phyloP scores from a whole-genome alignment of 1,139 yeast species.

The Taphrina confusa region DNA sequence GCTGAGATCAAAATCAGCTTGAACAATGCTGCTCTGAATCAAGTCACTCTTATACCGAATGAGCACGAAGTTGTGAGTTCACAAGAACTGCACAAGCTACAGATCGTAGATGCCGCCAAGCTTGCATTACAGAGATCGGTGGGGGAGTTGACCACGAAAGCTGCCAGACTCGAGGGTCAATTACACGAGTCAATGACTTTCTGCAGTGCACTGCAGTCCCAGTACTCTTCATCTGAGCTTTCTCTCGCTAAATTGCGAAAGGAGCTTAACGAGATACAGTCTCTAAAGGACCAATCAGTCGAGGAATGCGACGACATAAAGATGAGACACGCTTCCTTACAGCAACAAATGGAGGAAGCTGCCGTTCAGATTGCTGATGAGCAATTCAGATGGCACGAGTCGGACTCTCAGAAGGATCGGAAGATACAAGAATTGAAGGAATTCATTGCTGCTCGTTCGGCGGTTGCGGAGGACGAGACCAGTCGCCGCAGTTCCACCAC shows the following conservation, averaged over 20 bases:
- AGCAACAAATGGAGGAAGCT: conserved; percentile 24
- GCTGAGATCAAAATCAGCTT: neutral
- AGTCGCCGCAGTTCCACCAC: conserved; percentile 14
- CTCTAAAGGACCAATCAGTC: neutral
- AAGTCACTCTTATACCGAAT: neutral
- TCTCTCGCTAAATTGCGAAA: conserved; percentile 1
- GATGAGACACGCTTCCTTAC: conserved; percentile 1
- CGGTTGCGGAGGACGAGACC: neutral
- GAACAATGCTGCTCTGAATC: neutral
- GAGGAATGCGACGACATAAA: neutral
- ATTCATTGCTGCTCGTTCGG: neutral
- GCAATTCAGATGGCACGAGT: conserved; percentile 27
- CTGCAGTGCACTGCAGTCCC: conserved; percentile 18
- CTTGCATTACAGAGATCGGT: conserved; percentile 10
- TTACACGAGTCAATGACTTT: conserved; percentile 17
- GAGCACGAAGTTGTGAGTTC: neutral
- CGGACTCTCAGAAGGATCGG: conserved; percentile 2
- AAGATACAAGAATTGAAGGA: neutral
- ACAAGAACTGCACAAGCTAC: neutral
- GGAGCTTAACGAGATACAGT: conserved; percentile 2
- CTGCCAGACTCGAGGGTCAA: conserved; percentile 25
- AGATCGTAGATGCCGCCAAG: conserved; percentile 24
- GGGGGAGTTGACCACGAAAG: conserved; percentile 26
- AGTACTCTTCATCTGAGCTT: conserved; percentile 8
- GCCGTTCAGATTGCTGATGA: conserved; percentile 30